A percentile compares a stretch with the other conserved stretches of the same genome.
These are phyloP conservation scores for Vicia villosa DNA, from an alignment of 306 rosid species.

Conservation along the genomic window DNA sequence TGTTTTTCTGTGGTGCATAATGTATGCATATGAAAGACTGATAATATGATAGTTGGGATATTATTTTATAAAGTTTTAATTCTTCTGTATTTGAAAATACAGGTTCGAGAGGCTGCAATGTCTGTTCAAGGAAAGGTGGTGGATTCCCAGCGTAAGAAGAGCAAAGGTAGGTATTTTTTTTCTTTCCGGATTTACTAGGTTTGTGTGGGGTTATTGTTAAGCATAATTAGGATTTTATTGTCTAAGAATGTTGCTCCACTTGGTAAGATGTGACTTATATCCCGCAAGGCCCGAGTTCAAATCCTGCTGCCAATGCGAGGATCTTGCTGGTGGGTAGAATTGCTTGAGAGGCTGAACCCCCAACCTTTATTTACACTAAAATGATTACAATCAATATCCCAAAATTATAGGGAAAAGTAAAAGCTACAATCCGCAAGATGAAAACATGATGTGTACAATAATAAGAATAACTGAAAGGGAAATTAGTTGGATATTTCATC, in stretches of 20 bases:
- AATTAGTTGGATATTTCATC: too few species aligned
- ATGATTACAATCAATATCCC: too few species aligned
- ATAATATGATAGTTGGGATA: slow-evolving; percentile 18
- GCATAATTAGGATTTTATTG: slow-evolving; percentile 1
- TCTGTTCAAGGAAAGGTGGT: slow-evolving; percentile 86
- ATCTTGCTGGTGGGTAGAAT: background rate
- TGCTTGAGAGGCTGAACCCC: too few species aligned
- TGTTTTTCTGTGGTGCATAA: slow-evolving; percentile 8
- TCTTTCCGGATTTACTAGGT: background rate
- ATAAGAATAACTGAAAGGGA: too few species aligned
- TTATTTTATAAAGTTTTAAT: slow-evolving; percentile 10
- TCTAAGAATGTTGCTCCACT: background rate
- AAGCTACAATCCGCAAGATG: too few species aligned
- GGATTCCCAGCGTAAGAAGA: slow-evolving; percentile 93
- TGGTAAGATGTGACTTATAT: background rate
- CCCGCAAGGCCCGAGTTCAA: background rate
- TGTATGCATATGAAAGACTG: background rate
- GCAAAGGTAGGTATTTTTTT: slow-evolving; percentile 70
- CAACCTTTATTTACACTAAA: too few species aligned
- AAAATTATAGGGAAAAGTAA: too few species aligned
- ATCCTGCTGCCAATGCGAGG: background rate
- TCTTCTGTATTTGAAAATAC: slow-evolving; percentile 38
- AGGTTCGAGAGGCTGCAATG: slow-evolving; percentile 96
- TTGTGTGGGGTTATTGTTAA: slow-evolving; percentile 9
- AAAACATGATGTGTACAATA: too few species aligned